These are phyloP conservation scores for Salvia hispanica DNA, from an alignment of 257 asterid species.

Conservation along the genomic window DNA sequence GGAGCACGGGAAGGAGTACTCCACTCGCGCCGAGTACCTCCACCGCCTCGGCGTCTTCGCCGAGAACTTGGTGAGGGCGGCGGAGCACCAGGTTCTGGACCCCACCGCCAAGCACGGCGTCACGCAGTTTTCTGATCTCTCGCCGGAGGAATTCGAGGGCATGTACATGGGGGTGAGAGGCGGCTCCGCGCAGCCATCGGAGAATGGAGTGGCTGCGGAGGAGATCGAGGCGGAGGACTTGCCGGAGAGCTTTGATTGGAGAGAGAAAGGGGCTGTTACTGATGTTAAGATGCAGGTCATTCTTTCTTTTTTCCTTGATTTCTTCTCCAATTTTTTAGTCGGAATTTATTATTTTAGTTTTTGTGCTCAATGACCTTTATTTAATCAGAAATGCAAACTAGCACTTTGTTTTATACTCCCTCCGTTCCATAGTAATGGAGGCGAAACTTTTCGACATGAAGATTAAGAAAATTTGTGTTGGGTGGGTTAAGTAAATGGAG, in stretches of 20 bases:
- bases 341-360: too few relatives aligned
- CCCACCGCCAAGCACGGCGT: constrained; percentile 89
- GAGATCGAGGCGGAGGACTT: constrained; percentile 52
- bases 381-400: too few relatives aligned
- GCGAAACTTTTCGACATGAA: too few relatives aligned
- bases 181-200: constrained; percentile 24
- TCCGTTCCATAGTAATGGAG: too few relatives aligned
- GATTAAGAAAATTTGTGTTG: too few relatives aligned
- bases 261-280: constrained; percentile 90
- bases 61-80: constrained; percentile 66
- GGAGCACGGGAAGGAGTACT: constrained; percentile 61
- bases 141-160: constrained; percentile 68
- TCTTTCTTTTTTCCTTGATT: too few relatives aligned
- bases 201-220: constrained; percentile 41
- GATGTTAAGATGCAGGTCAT: constrained; percentile 89
- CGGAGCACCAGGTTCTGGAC: constrained; percentile 87
- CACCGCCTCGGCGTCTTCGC: constrained; percentile 84
- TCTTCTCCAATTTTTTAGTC: too few relatives aligned
- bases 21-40: constrained; percentile 67
- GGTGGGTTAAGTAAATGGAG: too few relatives aligned
- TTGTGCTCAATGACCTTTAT: too few relatives aligned
- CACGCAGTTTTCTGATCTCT: constrained; percentile 72
- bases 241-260: constrained; percentile 92
- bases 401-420: too few relatives aligned
- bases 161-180: constrained; percentile 80